Evolutionary conservation across 495 filamentous ascomycete genomes (phyloP).

Genomic region (Neurospora sp.): DNA sequence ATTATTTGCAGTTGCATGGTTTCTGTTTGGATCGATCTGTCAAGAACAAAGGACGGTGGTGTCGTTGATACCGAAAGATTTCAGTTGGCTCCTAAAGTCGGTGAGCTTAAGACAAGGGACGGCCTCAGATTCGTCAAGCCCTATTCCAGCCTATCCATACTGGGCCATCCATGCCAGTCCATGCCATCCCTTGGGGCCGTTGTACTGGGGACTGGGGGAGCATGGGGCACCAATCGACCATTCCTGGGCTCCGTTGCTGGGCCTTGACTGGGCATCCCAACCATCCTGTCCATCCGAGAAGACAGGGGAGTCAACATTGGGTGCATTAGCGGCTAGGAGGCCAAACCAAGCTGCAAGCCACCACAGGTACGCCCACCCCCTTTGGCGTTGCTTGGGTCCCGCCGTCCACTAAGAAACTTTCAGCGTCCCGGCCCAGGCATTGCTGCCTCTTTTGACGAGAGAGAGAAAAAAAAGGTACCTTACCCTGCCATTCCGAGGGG

Average conservation of each 20-base stretch:
- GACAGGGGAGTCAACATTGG: slow-evolving; percentile 12
- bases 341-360: slow-evolving; percentile 17
- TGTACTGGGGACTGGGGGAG: not conserved
- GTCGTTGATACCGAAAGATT: slow-evolving; percentile 16
- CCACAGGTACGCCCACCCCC: slow-evolving; percentile 11
- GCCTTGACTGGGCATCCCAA: not conserved
- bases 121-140: slow-evolving; percentile 1
- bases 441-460: not conserved
- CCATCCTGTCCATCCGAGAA: slow-evolving; percentile 6
- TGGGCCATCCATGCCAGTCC: not conserved
- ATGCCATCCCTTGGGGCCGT: not conserved
- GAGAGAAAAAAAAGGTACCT: not conserved
- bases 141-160: not conserved
- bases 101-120: slow-evolving; percentile 23
- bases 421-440: not conserved
- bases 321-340: slow-evolving; percentile 19
- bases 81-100: slow-evolving; percentile 17
- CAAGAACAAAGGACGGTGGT: slow-evolving; percentile 1
- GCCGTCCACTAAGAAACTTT: not conserved
- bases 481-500: not conserved
- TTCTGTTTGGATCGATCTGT: slow-evolving; percentile 5
- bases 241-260: not conserved
- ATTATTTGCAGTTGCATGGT: slow-evolving; percentile 9
- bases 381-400: slow-evolving; percentile 11
- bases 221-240: not conserved